These are phyloP conservation scores for Stropharia rugosoannulata DNA, from an alignment of 768 basidiomycete species.

Conservation along the genomic window DNA sequence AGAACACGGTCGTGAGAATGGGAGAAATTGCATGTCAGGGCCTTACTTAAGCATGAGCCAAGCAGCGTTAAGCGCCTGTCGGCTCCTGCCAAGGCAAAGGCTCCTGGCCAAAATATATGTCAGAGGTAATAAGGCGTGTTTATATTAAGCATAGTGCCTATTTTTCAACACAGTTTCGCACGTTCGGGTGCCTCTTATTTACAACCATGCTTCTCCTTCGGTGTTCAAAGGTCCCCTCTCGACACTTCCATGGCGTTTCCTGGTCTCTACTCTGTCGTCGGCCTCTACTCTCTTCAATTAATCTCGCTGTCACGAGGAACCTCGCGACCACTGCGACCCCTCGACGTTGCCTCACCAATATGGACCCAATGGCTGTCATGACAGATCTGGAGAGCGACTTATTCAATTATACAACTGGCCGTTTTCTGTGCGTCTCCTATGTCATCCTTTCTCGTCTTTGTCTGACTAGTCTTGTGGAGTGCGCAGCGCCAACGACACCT, in stretches of 20 bases:
- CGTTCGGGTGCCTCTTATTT: too few relatives aligned
- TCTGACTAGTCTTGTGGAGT: constrained; percentile 24
- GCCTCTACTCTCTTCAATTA: constrained; percentile 17
- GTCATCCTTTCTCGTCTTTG: constrained; percentile 25
- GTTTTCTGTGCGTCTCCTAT: constrained; percentile 33
- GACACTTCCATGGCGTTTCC: constrained; percentile 17
- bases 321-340: constrained; percentile 18
- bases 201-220: constrained; percentile 8
- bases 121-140: too few relatives aligned
- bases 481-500: constrained; percentile 38
- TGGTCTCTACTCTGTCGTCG: constrained; percentile 5
- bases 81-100: too few relatives aligned
- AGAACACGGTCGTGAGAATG: too few relatives aligned
- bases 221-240: constrained; percentile 21
- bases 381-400: constrained; percentile 24
- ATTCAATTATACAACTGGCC: constrained; percentile 36
- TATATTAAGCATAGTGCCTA: too few relatives aligned
- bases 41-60: too few relatives aligned
- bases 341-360: constrained; percentile 19
- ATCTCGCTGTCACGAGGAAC: constrained; percentile 13
- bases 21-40: too few relatives aligned
- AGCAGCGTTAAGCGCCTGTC: too few relatives aligned
- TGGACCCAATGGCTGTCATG: constrained; percentile 21
- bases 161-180: too few relatives aligned
- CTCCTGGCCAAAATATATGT: too few relatives aligned